phyloP scores from a whole-genome alignment of 768 basidiomycete genomes.

The Kwoniella bestiolae region DNA sequence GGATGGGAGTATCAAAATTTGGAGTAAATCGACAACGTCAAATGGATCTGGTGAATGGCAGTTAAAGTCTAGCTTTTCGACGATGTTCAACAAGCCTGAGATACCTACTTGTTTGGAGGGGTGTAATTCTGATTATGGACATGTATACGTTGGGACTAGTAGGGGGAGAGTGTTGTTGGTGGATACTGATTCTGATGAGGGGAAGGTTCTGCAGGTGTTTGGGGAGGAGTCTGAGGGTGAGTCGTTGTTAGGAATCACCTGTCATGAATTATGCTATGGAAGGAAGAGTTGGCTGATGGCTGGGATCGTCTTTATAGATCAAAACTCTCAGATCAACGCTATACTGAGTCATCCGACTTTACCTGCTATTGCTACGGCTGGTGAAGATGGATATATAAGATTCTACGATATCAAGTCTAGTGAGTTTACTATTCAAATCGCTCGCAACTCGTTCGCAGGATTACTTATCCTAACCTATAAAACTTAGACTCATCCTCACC shows the following conservation, averaged over 20 bases:
- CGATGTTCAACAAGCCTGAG: slow-evolving; percentile 63
- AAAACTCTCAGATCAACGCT: slow-evolving; percentile 40
- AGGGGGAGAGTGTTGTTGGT: slow-evolving; percentile 89
- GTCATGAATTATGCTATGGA: too few relatives aligned
- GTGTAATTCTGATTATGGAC: slow-evolving; percentile 76
- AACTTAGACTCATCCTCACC: slow-evolving; percentile 69
- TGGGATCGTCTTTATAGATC: neutral
- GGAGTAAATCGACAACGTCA: slow-evolving; percentile 61
- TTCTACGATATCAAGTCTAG: slow-evolving; percentile 84
- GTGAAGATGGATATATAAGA: slow-evolving; percentile 91
- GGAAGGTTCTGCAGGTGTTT: slow-evolving; percentile 60
- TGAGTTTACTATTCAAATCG: slow-evolving; percentile 56
- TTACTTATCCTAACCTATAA: too few relatives aligned
- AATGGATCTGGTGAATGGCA: slow-evolving; percentile 10
- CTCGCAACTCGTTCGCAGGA: too few relatives aligned
- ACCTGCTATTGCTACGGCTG: slow-evolving; percentile 82
- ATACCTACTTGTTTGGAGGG: slow-evolving; percentile 84
- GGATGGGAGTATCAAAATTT: slow-evolving; percentile 89
- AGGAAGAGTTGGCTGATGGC: neutral
- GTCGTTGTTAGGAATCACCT: too few relatives aligned
- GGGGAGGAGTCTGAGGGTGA: slow-evolving; percentile 60
- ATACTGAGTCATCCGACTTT: slow-evolving; percentile 76
- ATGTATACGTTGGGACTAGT: slow-evolving; percentile 87
- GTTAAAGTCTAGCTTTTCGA: slow-evolving; percentile 12
- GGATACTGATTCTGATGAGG: slow-evolving; percentile 70